Conservation (phyloP, 805 yeast species). For the Candida sanyiensis region DNA sequence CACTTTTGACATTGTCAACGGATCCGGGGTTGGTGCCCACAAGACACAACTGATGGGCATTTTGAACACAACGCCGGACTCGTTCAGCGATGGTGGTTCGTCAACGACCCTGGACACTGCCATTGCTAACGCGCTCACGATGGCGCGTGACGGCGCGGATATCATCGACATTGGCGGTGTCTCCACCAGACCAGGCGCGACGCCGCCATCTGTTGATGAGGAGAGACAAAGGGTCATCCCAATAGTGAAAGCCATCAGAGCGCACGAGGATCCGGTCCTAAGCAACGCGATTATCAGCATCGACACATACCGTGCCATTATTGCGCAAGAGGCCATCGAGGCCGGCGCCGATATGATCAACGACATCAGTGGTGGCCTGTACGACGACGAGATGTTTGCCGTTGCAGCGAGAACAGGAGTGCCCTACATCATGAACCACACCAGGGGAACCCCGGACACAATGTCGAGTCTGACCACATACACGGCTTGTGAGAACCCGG, state of each 20-base stretch:
- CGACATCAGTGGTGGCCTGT: conserved; percentile 78
- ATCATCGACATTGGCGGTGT: conserved; percentile 93
- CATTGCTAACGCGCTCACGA: conserved; percentile 38
- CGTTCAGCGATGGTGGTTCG: conserved; percentile 86
- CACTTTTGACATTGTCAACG: conserved; percentile 40
- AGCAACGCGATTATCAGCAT: conserved; percentile 56
- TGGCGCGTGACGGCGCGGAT: conserved; percentile 57
- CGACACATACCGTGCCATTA: conserved; percentile 79
- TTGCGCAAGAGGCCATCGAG: conserved; percentile 61
- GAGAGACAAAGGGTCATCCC: conserved; percentile 72
- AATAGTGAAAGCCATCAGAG: conserved; percentile 55
- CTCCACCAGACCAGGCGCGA: conserved; percentile 84
- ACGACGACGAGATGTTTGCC: conserved; percentile 59
- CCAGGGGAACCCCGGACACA: conserved; percentile 72
- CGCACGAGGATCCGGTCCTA: conserved; percentile 30
- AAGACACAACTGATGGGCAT: conserved; percentile 82
- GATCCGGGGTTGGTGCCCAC: conserved; percentile 24
- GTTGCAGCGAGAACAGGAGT: conserved; percentile 67
- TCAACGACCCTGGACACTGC: conserved; percentile 35
- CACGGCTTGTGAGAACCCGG: conserved; percentile 32
- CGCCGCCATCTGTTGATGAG: conserved; percentile 52
- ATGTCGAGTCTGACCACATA: conserved; percentile 63
- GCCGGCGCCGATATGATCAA: conserved; percentile 90
- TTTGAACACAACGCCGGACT: conserved; percentile 87
- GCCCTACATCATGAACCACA: conserved; percentile 78